These are phyloP conservation scores for Tuctoria greenei DNA, from an alignment of 176 grass and related monocot species.

Conservation along the genomic window DNA sequence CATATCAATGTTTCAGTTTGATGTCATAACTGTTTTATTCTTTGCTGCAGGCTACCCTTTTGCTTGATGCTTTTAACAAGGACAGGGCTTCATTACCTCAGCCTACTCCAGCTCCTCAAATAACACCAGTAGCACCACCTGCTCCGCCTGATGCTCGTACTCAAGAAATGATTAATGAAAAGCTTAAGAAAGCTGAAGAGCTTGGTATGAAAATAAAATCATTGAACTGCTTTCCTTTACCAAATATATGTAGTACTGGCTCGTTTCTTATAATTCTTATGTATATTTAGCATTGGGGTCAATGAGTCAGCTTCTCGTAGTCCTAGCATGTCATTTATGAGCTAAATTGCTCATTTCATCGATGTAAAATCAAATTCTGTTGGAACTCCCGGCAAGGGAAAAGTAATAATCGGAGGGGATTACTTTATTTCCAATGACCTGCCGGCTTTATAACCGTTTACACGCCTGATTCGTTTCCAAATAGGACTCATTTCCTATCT, in stretches of 20 bases:
- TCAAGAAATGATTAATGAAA: conserved; percentile 98
- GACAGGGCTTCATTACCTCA: conserved; percentile 72
- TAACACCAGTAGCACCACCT: conserved; percentile 37
- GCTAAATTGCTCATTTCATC: conserved; percentile 2
- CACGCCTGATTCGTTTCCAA: too few species aligned
- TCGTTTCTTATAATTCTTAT: conserved; percentile 1
- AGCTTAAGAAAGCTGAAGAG: conserved; percentile 89
- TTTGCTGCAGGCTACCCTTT: conserved; percentile 64
- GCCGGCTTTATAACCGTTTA: too few species aligned
- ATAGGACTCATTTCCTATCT: too few species aligned
- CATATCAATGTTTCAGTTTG: conserved; percentile 11
- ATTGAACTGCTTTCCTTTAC: neutral
- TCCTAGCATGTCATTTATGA: neutral
- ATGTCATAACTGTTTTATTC: neutral
- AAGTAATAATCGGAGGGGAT: too few species aligned
- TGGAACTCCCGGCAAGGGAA: too few species aligned
- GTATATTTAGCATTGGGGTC: neutral
- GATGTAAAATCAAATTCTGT: too few species aligned
- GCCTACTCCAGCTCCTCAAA: conserved; percentile 45
- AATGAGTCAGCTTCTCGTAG: neutral
- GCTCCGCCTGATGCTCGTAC: conserved; percentile 71
- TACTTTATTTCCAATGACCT: too few species aligned
- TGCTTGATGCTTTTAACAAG: conserved; percentile 92
- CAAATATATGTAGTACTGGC: neutral
- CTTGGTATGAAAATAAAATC: conserved; percentile 55